A percentile compares a stretch with the other conserved stretches of the same genome.
These are phyloP conservation scores for Tephrocybe sp. DNA, from an alignment of 768 basidiomycete genomes.

Conservation along the genomic window DNA sequence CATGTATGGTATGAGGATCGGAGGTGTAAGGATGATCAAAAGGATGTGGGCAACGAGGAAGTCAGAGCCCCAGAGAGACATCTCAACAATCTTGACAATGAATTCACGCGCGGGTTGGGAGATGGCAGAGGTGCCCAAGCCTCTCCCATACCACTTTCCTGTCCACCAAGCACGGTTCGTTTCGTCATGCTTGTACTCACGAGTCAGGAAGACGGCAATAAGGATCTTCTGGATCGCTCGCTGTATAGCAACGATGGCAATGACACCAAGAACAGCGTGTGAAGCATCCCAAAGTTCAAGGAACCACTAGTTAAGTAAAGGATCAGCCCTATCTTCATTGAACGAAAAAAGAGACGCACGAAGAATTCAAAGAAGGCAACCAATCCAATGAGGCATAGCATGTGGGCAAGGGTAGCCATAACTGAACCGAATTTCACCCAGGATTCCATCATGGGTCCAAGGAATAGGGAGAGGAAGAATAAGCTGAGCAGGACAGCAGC, in stretches of 20 bases:
- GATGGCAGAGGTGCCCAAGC: constrained; percentile 82
- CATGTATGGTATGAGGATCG: constrained; percentile 80
- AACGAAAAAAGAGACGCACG: constrained; percentile 46
- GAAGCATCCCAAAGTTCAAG: constrained; percentile 96
- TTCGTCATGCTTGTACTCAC: constrained; percentile 98
- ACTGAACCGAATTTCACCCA: constrained; percentile 88
- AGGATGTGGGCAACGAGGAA: constrained; percentile 86
- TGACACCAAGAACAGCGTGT: constrained; percentile 91
- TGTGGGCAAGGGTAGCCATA: constrained; percentile 91
- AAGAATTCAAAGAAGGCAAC: constrained; percentile 95
- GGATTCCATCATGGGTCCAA: constrained; percentile 84
- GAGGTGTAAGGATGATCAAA: constrained; percentile 82
- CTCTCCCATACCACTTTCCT: constrained; percentile 95
- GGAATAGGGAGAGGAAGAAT: constrained; percentile 90
- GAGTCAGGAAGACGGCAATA: constrained; percentile 90
- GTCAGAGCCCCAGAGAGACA: constrained; percentile 96
- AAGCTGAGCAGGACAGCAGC: constrained; percentile 79
- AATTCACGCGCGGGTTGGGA: constrained; percentile 97
- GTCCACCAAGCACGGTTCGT: constrained; percentile 99
- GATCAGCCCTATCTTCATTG: constrained; percentile 20
- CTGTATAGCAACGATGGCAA: constrained; percentile 87
- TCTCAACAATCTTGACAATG: constrained; percentile 97
- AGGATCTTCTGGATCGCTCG: constrained; percentile 91
- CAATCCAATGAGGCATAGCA: constrained; percentile 75
- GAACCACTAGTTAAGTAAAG: constrained; percentile 68